Evolutionary conservation across 805 yeast species (phyloP), one percentile per base, ranked within the genome.

Genomic region (Candida jianshihensis): DNA sequence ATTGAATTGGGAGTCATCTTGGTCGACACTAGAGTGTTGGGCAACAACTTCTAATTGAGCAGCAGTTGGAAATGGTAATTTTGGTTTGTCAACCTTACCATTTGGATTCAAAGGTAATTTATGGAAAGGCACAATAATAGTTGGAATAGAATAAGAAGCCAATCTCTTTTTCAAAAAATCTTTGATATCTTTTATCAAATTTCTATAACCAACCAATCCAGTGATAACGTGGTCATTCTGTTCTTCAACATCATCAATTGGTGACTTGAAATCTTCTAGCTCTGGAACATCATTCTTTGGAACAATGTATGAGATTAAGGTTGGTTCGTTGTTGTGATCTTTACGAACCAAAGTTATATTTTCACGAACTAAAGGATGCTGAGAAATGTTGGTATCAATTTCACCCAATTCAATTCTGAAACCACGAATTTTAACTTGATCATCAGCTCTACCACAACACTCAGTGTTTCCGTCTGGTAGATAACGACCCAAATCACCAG

Each of bases 401-500:
- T 92, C 99, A 41, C 99, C 99, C 38, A 92, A 70, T 64, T 92
- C 99, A 45, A 92, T 94, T 64, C 99, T 78, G 76, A 92, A 94
- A 2, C 99, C 99, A 66, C 99, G 79, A 48, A 92, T 92, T 61
- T 92, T 92, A 42, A 92, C 96, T 62, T 92, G 99, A 57, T 90
- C 97, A 64, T 92, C 99, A 19, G 98, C 98, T 59, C 99, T 78
- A 41, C 99, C 99, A 57, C 95, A 83, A 60, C 97, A 90, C 67
- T 92, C 99, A 49, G 92, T 88, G 64, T 92, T 86, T 39, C 98
- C 99, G 55, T 89, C 96, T 6, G 97, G 97, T 40, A 89, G 66
- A 58, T 94, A 92, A 49, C 98, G 78, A 37, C 98, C 99, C 46
- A 92, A 70, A 62, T 92, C 99, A 48, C 99, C 99, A 30, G 97